phyloP scores from a whole-genome alignment of 176 grass and related monocot genomes.

The Hsuehochloa calcarea region DNA sequence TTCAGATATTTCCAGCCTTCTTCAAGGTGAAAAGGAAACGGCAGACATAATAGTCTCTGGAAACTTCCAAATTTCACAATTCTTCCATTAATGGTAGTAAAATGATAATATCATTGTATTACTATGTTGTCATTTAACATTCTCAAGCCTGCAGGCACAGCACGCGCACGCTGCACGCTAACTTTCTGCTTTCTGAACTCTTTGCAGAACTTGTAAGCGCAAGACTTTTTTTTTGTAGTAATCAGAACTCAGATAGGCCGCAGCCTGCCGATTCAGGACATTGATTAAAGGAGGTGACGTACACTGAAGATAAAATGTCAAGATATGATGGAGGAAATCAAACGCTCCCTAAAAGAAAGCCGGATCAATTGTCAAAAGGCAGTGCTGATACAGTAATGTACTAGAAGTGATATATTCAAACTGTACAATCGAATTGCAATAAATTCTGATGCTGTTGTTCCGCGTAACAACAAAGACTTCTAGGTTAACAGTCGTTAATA shows the following conservation, averaged over 20 bases:
- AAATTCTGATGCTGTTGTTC: slow-evolving; percentile 4
- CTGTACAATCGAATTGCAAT: not conserved
- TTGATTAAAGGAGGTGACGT: not conserved
- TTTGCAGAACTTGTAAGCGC: not conserved
- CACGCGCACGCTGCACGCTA: not conserved
- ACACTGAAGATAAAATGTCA: not conserved
- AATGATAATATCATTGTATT: not conserved
- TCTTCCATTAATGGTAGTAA: not conserved
- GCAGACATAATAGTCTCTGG: not conserved
- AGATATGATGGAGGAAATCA: not conserved
- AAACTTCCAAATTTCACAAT: not conserved
- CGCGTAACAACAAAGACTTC: not conserved
- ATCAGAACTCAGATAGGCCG: not conserved
- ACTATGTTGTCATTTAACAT: not conserved
- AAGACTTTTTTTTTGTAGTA: not conserved
- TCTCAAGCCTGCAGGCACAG: not conserved
- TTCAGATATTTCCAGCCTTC: not conserved
- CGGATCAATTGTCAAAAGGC: slow-evolving; percentile 19
- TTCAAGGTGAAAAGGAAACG: not conserved
- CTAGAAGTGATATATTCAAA: slow-evolving; percentile 26
- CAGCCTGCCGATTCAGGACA: slow-evolving; percentile 23
- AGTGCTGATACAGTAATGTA: not conserved
- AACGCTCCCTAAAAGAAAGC: not conserved
- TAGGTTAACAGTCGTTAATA: not conserved
- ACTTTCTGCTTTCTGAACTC: not conserved